Evolutionary conservation across 73 alveolate genomes (phyloP).

Genomic region (Tetrahymena thermophila): DNA sequence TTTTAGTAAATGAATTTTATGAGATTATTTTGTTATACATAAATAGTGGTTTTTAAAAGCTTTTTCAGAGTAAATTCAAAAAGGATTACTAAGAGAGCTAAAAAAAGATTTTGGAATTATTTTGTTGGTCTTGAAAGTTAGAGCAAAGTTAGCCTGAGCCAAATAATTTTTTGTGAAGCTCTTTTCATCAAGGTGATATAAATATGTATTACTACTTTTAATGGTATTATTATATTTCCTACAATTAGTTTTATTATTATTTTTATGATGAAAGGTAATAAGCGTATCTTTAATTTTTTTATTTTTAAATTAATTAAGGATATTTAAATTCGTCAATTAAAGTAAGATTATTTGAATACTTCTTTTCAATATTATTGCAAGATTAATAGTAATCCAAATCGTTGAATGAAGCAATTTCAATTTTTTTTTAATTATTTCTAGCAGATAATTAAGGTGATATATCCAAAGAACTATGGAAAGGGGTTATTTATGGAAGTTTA

Average conservation of each 20-base stretch:
- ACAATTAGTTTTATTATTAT: no score
- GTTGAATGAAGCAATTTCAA: background rate
- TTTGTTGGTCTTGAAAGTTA: background rate
- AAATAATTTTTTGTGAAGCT: background rate
- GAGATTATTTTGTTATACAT: no score
- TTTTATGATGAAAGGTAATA: background rate
- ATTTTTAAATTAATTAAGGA: background rate
- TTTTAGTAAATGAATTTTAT: no score
- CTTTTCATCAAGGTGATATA: background rate
- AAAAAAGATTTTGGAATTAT: background rate
- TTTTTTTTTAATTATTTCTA: no score
- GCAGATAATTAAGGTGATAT: background rate
- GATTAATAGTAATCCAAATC: background rate
- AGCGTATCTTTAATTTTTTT: no score
- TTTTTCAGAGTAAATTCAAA: background rate
- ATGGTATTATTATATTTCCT: background rate
- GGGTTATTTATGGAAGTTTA: background rate
- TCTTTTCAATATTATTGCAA: background rate
- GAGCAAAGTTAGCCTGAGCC: background rate
- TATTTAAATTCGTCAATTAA: background rate
- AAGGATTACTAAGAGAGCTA: background rate
- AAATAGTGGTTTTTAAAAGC: no score
- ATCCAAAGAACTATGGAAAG: background rate
- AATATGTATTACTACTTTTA: no score
- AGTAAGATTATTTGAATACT: background rate